These are phyloP conservation scores for Crithidia thermophila DNA, from an alignment of 208 protist genomes.

Conservation along the genomic window DNA sequence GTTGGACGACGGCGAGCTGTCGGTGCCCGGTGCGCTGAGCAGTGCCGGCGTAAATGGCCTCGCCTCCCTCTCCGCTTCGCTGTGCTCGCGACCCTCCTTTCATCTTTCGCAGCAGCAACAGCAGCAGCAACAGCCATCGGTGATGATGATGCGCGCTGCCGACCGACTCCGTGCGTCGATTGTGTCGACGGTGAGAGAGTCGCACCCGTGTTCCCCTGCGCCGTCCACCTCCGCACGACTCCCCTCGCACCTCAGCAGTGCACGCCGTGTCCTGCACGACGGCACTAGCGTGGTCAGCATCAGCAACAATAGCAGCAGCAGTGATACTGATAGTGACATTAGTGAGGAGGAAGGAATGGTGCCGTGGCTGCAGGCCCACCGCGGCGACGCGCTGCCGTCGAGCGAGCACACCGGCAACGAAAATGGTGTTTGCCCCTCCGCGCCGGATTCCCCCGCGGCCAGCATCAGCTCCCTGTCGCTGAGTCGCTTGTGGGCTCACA, in stretches of 20 bases:
- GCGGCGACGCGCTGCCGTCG: not conserved
- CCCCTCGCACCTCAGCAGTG: not conserved
- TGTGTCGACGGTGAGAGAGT: not conserved
- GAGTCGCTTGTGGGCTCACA: conserved; percentile 16
- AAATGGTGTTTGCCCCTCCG: not conserved
- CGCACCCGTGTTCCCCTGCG: not conserved
- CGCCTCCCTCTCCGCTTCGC: not conserved
- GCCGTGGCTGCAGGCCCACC: not conserved
- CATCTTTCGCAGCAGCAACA: not conserved
- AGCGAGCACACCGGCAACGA: not conserved
- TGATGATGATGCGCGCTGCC: conserved; percentile 24
- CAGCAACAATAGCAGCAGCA: not conserved
- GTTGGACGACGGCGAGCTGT: not conserved
- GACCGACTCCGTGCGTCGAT: conserved; percentile 16
- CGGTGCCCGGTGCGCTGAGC: not conserved
- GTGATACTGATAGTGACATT: not conserved
- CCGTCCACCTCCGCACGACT: not conserved
- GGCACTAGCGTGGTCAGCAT: not conserved
- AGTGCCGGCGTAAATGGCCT: not conserved
- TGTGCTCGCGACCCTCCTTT: conserved; percentile 16
- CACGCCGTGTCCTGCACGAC: not conserved
- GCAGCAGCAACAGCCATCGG: conserved; percentile 12
- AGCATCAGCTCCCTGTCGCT: conserved; percentile 29
- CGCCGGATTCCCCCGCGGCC: conserved; percentile 12
- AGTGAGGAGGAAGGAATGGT: not conserved